Evolutionary conservation across 1,284 basidiomycete species (phyloP), one percentile per base, ranked within the genome.

Genomic region (Apiotrichum akiyoshidainum): DNA sequence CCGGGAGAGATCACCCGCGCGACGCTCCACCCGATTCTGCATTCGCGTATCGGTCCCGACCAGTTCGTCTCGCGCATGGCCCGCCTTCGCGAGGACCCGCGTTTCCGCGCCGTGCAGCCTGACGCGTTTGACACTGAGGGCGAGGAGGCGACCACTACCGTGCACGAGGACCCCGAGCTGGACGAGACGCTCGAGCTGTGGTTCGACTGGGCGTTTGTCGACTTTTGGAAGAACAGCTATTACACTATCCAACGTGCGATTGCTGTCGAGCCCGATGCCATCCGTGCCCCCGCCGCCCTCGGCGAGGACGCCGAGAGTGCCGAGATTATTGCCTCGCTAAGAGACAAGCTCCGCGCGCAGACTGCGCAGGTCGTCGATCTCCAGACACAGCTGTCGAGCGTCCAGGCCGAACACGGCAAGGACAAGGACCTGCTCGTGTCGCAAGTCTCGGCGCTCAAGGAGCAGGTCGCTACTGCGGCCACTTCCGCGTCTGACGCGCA

Each of bases 161-260:
- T 71, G 14, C 66, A 68, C 19, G 74, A 74, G n/a, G 70, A 71
- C 19, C 67, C 69, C 37, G 75, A 75, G 33, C 77, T 83, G 52
- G 76, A 79, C 56, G 84, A 84, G 62, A 88, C 90, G 65, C 85
- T 85, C n/a, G 94, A 94, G 73, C 81, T 97, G 37, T 99, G 94
- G 95, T 91, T 99, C 72, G 93, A 98, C 73, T 98, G 93, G 92
- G 84, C 87, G 2, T 99, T 98, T 78, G 87, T 97, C n/a, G 95
- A 99, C 76, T 99, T 98, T 74, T 94, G 92, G 88, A 97, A 98
- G 79, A 92, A 91, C 54, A 93, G 95, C 72, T 95, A 92, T 69
- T 90, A 82, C 64, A 80, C 81, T 1, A 80, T 83, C 19, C 82
- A 83, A 65, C 72, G 81, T 40, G 77, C 79, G 0, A 82, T 83